phyloP scores from a whole-genome alignment of 495 filamentous ascomycete species.

The Opeltia flavorubescens region DNA sequence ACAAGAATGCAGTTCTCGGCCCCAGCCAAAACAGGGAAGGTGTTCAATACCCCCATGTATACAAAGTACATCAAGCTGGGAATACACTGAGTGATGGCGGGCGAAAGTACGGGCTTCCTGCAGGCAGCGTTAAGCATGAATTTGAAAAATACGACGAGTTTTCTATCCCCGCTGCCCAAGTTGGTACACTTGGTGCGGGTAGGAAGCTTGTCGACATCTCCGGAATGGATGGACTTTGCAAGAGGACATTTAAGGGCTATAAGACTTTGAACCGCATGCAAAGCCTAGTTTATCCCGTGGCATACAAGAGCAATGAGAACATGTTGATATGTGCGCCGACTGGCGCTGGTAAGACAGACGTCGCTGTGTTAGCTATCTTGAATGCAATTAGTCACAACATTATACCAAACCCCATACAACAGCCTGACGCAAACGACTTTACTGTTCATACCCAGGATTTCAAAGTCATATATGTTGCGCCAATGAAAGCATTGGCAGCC shows the following conservation, averaged over 20 bases:
- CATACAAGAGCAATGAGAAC: slow-evolving; percentile 91
- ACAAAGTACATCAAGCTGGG: slow-evolving; percentile 63
- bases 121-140: slow-evolving; percentile 46
- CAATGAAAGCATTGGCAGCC: slow-evolving; percentile 94
- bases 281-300: slow-evolving; percentile 87
- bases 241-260: slow-evolving; percentile 87
- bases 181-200: slow-evolving; percentile 55
- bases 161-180: slow-evolving; percentile 64
- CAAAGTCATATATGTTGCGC: slow-evolving; percentile 96
- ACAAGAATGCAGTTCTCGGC: slow-evolving; percentile 61
- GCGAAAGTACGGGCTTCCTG: slow-evolving; percentile 59
- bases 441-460: slow-evolving; percentile 71
- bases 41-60: slow-evolving; percentile 81
- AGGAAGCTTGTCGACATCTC: slow-evolving; percentile 64
- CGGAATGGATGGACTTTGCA: slow-evolving; percentile 79
- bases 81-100: slow-evolving; percentile 68
- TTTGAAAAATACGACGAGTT: slow-evolving; percentile 76
- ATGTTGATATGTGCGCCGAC: slow-evolving; percentile 98
- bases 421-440: slow-evolving; percentile 62
- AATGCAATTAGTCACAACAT: slow-evolving; percentile 80
- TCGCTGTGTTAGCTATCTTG: slow-evolving; percentile 89
- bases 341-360: slow-evolving; percentile 97
- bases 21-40: slow-evolving; percentile 46
- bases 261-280: slow-evolving; percentile 94
- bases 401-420: slow-evolving; percentile 58